Evolutionary conservation across 2,329 filamentous ascomycete species (phyloP), one percentile per base, ranked within the genome.

Genomic region (Aspergillus pseudoviridinutans): DNA sequence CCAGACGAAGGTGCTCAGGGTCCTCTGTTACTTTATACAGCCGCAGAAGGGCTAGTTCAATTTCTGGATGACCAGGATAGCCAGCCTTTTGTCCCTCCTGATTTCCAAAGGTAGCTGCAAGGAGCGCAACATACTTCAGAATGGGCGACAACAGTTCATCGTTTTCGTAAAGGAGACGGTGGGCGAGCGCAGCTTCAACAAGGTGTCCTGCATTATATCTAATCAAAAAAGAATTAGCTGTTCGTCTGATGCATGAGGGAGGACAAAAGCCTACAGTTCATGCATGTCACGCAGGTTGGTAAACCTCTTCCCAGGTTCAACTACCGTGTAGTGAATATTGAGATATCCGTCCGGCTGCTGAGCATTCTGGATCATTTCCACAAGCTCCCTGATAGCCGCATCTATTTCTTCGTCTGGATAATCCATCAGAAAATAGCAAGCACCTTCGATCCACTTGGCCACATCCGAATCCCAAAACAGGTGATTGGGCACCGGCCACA

Each of bases 371-470:
- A 87, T 85, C 79, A 84, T 86, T 0, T 76, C 73, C 0, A 84
- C 83, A n/a, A 87, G 67, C 55, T 87, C 82, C 29, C 79, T 68
- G 0, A 86, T 75, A 0, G 83, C 82, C 1, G 68, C 68, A 54
- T 82, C 78, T 53, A 85, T 71, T 47, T 80, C 75, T 0, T 69
- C 66, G 56, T 82, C 76, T 20, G 78, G 70, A 14, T 76, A 28
- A 63, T 65, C 8, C 84, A 70, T 61, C 14, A 66, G 54, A 25
- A 84, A 80, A 61, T 87, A 86, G 59, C 82, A 85, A 3, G 83
- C 84, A 0, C 80, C 83, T 69, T 87, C 84, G 52, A 86, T 83
- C 82, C 83, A 86, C 69, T 87, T 87, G 10, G 78, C 83, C 22
- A 84, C 68, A 66, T 82, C 79, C 0, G 75, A 78, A 63, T 87